phyloP scores from a whole-genome alignment of 306 rosid genomes.

The Sophora flavescens region DNA sequence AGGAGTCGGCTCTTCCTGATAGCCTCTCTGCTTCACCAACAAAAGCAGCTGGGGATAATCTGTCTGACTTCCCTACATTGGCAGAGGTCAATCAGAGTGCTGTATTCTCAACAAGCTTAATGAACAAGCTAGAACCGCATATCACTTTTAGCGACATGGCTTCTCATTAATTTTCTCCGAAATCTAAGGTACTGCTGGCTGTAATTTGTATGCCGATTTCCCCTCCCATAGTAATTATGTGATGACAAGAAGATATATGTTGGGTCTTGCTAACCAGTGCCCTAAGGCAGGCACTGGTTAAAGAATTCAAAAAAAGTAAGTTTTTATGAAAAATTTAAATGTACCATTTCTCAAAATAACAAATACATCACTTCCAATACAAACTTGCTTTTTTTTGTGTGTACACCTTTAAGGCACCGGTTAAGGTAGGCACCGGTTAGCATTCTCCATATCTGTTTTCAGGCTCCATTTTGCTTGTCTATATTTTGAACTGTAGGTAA shows the following conservation, averaged over 20 bases:
- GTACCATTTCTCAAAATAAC: too few species aligned
- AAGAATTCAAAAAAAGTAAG: too few species aligned
- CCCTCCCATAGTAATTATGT: neutral
- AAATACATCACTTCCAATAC: too few species aligned
- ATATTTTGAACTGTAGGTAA: too few species aligned
- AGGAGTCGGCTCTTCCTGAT: slow-evolving; percentile 74
- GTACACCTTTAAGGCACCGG: too few species aligned
- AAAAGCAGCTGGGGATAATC: slow-evolving; percentile 52
- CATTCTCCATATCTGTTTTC: too few species aligned
- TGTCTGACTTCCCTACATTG: slow-evolving; percentile 42
- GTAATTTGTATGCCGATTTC: slow-evolving; percentile 1
- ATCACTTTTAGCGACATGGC: slow-evolving; percentile 44
- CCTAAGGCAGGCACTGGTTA: too few species aligned
- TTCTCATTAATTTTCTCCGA: slow-evolving; percentile 48
- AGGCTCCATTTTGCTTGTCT: too few species aligned
- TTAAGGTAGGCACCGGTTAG: too few species aligned
- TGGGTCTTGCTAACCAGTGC: too few species aligned
- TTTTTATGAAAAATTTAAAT: too few species aligned
- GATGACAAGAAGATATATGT: slow-evolving; percentile 34
- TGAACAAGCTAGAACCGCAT: slow-evolving; percentile 40
- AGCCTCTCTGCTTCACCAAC: slow-evolving; percentile 69
- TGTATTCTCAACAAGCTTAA: slow-evolving; percentile 18
- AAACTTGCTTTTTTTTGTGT: too few species aligned
- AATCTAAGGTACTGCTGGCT: slow-evolving; percentile 50
- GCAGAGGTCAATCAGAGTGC: slow-evolving; percentile 43